phyloP scores from a whole-genome alignment of 1,284 basidiomycete species.

The Naganishia liquefaciens region DNA sequence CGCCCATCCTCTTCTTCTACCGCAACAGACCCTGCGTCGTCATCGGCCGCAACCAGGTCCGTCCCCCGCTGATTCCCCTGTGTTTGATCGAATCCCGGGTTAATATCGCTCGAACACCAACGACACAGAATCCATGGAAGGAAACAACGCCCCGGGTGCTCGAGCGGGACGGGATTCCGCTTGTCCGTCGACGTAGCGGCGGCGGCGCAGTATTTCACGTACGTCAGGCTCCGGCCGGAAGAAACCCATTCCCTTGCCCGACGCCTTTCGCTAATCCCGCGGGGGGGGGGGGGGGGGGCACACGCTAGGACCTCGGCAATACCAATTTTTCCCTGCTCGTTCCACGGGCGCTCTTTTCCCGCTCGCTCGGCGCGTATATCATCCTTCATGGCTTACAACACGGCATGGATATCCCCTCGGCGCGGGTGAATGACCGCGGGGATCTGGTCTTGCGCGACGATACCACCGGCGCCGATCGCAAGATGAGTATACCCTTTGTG shows the following conservation, averaged over 20 bases:
- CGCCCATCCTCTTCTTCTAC: constrained; percentile 82
- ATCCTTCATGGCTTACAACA: constrained; percentile 74
- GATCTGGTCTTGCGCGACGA: constrained; percentile 69
- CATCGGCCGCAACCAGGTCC: constrained; percentile 81
- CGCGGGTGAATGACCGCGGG: constrained; percentile 82
- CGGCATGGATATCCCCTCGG: constrained; percentile 65
- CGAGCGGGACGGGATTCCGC: constrained; percentile 63
- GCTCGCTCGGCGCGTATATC: constrained; percentile 74
- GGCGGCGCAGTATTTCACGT: constrained; percentile 99
- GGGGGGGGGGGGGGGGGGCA: too few species aligned
- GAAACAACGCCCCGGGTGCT: constrained; percentile 77
- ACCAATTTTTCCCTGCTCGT: constrained; percentile 96
- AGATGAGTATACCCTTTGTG: constrained; percentile 65
- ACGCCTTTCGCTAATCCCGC: background rate
- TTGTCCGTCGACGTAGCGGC: constrained; percentile 84
- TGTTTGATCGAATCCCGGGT: background rate
- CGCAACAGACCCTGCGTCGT: constrained; percentile 87
- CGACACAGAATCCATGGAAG: constrained; percentile 90
- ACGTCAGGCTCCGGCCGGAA: too few species aligned
- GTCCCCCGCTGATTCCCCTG: constrained; percentile 10
- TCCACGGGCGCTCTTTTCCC: constrained; percentile 76
- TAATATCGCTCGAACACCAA: too few species aligned
- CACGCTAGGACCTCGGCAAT: constrained; percentile 98
- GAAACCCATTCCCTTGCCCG: too few species aligned
- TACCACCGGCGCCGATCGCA: constrained; percentile 54